Percentiles rank a stretch among this genome's conserved stretches.
phyloP scores from a whole-genome alignment of 306 rosid genomes.

The Quercus engelmannii region DNA sequence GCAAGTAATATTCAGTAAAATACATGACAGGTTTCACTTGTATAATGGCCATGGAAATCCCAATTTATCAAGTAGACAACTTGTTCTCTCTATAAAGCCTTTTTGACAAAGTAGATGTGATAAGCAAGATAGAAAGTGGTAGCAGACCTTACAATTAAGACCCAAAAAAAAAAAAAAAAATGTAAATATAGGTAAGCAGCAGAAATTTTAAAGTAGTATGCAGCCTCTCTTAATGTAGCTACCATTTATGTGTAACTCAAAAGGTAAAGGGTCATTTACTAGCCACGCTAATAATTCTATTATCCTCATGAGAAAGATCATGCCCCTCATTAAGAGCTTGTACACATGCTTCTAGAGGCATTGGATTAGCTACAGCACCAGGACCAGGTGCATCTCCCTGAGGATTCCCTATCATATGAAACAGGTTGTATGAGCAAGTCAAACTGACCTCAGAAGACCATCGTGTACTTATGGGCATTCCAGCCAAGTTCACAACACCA shows the following conservation, averaged over 20 bases:
- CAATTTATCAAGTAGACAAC: neutral
- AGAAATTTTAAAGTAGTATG: neutral
- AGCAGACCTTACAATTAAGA: neutral
- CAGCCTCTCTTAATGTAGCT: neutral
- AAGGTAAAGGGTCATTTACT: neutral
- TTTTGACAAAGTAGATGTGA: neutral
- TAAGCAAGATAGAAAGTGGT: neutral
- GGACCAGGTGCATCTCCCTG: neutral
- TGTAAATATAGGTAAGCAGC: neutral
- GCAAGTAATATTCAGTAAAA: neutral
- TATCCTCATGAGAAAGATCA: conserved; percentile 2
- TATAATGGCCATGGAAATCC: neutral
- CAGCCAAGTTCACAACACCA: conserved; percentile 94
- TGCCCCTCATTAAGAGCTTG: conserved; percentile 9
- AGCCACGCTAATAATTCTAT: neutral
- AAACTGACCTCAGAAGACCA: conserved; percentile 87
- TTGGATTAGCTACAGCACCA: neutral
- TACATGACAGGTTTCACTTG: neutral
- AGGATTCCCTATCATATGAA: neutral
- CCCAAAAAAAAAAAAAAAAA: neutral
- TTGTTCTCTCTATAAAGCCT: neutral
- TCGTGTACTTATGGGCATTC: conserved; percentile 90
- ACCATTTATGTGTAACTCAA: neutral
- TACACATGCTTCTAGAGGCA: neutral
- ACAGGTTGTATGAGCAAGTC: conserved; percentile 21